A percentile compares a stretch with the other conserved stretches of the same genome.
Evolutionary conservation across 805 yeast species (phyloP).

Genomic region (Sugiyamaella americana): DNA sequence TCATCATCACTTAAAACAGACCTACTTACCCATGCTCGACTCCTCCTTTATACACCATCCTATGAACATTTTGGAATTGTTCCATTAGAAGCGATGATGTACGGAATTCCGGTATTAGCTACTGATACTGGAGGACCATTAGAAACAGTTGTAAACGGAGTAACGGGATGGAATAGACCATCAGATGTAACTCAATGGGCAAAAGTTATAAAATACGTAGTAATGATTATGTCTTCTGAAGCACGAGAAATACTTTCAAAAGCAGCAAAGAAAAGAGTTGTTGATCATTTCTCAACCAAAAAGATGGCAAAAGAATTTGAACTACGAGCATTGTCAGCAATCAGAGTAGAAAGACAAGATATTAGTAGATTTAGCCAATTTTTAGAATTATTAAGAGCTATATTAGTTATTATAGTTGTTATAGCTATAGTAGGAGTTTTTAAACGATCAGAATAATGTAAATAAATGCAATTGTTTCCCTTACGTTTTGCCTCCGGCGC

Average conservation of each 20-base stretch:
- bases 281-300: conserved; percentile 27
- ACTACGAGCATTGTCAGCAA: conserved; percentile 3
- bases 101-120: conserved; percentile 78
- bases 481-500: too few species aligned
- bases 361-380: neutral
- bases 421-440: neutral
- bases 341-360: conserved; percentile 8
- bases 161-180: conserved; percentile 36
- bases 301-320: conserved; percentile 31
- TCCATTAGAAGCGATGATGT: conserved; percentile 90
- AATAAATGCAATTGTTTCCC: too few species aligned
- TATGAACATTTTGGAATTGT: conserved; percentile 97
- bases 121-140: conserved; percentile 88
- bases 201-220: conserved; percentile 26
- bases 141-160: conserved; percentile 56
- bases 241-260: conserved; percentile 28
- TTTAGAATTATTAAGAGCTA: conserved; percentile 2
- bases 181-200: conserved; percentile 33
- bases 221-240: conserved; percentile 18
- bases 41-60: conserved; percentile 82
- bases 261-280: conserved; percentile 30
- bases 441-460: too few species aligned
- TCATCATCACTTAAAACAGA: conserved; percentile 57
- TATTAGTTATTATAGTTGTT: conserved; percentile 4
- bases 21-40: conserved; percentile 49